These are phyloP conservation scores for Psilocybe cyanescens DNA, from an alignment of 768 basidiomycete species.

Conservation along the genomic window DNA sequence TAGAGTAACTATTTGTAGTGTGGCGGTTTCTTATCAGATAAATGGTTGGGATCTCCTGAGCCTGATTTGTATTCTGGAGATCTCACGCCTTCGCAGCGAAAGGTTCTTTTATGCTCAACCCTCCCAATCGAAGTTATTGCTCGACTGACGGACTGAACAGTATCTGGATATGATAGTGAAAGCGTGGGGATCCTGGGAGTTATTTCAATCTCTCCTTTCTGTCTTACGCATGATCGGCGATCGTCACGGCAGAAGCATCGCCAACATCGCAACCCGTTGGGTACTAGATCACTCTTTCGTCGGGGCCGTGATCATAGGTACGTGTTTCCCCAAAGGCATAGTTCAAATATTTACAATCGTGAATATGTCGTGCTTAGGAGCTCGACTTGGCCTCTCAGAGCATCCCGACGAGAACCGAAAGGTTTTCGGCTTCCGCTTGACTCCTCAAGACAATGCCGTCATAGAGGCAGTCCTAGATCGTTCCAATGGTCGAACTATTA, in stretches of 20 bases:
- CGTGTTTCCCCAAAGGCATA: conserved; percentile 7
- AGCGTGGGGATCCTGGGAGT: conserved; percentile 78
- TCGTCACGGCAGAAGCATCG: conserved; percentile 69
- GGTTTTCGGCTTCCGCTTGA: conserved; percentile 62
- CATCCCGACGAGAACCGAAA: conserved; percentile 71
- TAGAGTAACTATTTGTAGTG: conserved; percentile 49
- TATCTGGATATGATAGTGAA: conserved; percentile 84
- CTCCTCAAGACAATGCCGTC: conserved; percentile 55
- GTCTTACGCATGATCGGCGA: conserved; percentile 68
- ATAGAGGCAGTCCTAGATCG: conserved; percentile 66
- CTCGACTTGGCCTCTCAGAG: conserved; percentile 75
- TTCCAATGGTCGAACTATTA: conserved; percentile 66
- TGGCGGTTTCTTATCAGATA: conserved; percentile 81
- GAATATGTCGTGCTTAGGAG: conserved; percentile 44
- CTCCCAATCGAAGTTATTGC: neutral
- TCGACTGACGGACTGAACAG: conserved; percentile 36
- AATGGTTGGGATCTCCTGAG: conserved; percentile 68
- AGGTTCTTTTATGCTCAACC: conserved; percentile 43
- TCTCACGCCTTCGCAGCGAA: conserved; percentile 83
- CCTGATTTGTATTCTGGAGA: conserved; percentile 71
- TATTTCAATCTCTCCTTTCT: conserved; percentile 70
- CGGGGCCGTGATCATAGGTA: conserved; percentile 81
- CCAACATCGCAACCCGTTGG: conserved; percentile 84
- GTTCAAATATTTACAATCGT: neutral
- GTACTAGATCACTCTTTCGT: conserved; percentile 79